phyloP scores from a whole-genome alignment of 164 flowering plant species.

The Paratinospora sagittata region DNA sequence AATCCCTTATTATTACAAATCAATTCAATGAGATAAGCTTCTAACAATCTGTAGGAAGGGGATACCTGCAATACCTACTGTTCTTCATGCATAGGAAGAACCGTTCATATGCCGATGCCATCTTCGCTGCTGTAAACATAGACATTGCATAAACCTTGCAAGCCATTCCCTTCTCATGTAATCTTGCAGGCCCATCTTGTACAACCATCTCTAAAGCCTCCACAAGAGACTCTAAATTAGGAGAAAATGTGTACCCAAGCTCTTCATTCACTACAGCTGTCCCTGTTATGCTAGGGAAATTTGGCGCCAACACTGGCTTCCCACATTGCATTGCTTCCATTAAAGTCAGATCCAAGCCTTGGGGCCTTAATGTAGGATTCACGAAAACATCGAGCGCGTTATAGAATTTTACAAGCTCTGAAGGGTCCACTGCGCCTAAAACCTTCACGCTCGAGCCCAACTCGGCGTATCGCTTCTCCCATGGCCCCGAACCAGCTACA shows the following conservation, averaged over 20 bases:
- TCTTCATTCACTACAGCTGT: conserved; percentile 39
- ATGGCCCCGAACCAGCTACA: conserved; percentile 63
- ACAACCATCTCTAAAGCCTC: conserved; percentile 37
- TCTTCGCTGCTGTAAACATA: conserved; percentile 46
- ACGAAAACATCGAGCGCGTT: conserved; percentile 58
- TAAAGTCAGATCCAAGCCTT: conserved; percentile 56
- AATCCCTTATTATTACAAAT: too few species aligned
- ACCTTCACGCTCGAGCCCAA: conserved; percentile 38
- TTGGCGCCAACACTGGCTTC: conserved; percentile 47
- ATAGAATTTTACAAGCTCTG: conserved; percentile 35
- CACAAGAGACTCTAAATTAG: conserved; percentile 38
- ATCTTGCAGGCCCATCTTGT: conserved; percentile 28
- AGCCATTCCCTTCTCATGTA: conserved; percentile 36
- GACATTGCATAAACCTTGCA: conserved; percentile 32
- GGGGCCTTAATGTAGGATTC: conserved; percentile 60
- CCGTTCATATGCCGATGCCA: conserved; percentile 59
- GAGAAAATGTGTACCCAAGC: conserved; percentile 46
- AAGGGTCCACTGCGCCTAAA: conserved; percentile 38
- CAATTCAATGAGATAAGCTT: neutral
- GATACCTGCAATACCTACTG: conserved; percentile 34
- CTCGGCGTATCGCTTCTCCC: conserved; percentile 41
- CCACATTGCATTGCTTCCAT: conserved; percentile 65
- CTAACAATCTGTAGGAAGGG: conserved; percentile 38
- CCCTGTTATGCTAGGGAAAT: conserved; percentile 51
- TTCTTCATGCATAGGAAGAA: conserved; percentile 55